These are phyloP conservation scores for Eucalyptus lansdowneana DNA, from an alignment of 345 rosid species.

Conservation along the genomic window DNA sequence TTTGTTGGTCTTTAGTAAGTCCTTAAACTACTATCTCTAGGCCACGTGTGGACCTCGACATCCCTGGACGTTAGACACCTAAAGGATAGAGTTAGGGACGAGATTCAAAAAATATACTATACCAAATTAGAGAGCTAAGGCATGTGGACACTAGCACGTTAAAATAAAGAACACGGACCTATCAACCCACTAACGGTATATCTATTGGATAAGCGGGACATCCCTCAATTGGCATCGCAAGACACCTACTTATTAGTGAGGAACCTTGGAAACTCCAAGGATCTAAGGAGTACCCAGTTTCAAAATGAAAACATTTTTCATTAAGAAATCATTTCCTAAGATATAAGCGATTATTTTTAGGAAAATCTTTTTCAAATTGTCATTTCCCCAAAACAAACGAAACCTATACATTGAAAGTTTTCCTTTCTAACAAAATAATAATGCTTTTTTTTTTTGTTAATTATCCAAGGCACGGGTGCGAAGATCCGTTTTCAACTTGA, in stretches of 20 bases:
- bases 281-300: background rate
- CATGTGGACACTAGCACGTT: too few relatives aligned
- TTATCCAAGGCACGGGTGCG: background rate
- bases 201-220: background rate
- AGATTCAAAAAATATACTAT: too few relatives aligned
- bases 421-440: background rate
- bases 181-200: too few relatives aligned
- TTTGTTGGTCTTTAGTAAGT: background rate
- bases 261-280: background rate
- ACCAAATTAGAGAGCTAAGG: too few relatives aligned
- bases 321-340: too few relatives aligned
- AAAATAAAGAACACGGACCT: too few relatives aligned
- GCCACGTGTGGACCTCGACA: background rate
- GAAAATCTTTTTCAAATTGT: too few relatives aligned
- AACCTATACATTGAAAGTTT: background rate
- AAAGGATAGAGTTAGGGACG: too few relatives aligned
- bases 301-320: too few relatives aligned
- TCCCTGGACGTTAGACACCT: background rate
- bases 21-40: background rate
- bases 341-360: too few relatives aligned
- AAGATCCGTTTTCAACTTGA: background rate
- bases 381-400: too few relatives aligned
- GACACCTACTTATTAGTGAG: background rate
- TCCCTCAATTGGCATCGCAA: background rate
- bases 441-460: background rate